Evolutionary conservation across 441 rosid species (phyloP).

Genomic region (Populus trichocarpa): DNA sequence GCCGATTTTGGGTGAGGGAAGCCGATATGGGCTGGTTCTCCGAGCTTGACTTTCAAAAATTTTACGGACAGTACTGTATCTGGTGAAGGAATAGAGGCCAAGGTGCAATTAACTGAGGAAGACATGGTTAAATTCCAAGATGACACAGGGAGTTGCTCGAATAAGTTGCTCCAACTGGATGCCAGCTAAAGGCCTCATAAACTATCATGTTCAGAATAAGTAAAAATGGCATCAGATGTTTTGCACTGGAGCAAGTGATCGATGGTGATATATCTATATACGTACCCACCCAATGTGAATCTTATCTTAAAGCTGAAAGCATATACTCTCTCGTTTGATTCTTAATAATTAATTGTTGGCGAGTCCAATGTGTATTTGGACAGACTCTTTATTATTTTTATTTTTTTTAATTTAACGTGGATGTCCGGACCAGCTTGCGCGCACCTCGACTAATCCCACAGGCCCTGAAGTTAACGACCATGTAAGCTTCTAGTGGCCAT

Average conservation of each 20-base stretch:
- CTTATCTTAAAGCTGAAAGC: neutral
- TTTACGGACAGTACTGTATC: conserved; percentile 23
- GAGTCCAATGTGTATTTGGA: neutral
- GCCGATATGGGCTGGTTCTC: conserved; percentile 15
- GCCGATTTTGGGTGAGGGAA: conserved; percentile 26
- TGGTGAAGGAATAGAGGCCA: conserved; percentile 34
- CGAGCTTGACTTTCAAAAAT: conserved; percentile 13
- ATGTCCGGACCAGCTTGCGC: too few relatives aligned
- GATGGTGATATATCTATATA: too few relatives aligned
- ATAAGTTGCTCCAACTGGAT: neutral
- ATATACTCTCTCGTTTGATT: neutral
- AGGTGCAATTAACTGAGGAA: conserved; percentile 18
- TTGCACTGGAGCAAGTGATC: too few relatives aligned
- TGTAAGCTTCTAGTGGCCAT: too few relatives aligned
- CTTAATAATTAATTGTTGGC: neutral
- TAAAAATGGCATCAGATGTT: neutral
- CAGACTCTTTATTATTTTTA: too few relatives aligned
- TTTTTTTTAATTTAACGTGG: too few relatives aligned
- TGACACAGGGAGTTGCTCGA: conserved; percentile 13
- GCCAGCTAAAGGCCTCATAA: neutral
- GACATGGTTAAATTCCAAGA: conserved; percentile 23
- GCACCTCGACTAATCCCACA: too few relatives aligned
- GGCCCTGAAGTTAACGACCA: too few relatives aligned
- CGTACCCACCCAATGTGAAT: too few relatives aligned
- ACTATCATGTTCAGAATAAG: neutral